phyloP scores from a whole-genome alignment of 495 filamentous ascomycete genomes.

The Lasiosphaeris hirsuta region DNA sequence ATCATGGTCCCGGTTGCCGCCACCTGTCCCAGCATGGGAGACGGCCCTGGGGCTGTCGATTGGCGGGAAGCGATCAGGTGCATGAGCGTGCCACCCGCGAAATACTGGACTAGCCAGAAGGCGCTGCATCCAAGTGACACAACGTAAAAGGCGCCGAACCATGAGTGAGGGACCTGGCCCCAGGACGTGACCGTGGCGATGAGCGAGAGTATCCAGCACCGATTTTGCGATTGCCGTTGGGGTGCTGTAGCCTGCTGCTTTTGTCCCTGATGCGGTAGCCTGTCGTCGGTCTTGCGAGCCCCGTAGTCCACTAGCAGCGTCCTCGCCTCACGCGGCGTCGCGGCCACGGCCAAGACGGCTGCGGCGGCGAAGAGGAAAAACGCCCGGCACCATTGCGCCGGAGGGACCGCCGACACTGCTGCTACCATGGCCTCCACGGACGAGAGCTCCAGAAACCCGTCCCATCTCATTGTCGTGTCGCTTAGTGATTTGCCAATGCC shows the following conservation, averaged over 20 bases:
- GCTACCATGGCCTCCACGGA: neutral
- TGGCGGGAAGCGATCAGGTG: constrained; percentile 38
- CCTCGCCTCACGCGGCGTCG: constrained; percentile 37
- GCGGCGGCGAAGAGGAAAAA: constrained; percentile 44
- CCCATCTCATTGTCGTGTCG: neutral
- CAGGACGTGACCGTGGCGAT: constrained; percentile 32
- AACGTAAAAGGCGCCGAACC: constrained; percentile 85
- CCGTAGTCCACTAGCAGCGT: constrained; percentile 48
- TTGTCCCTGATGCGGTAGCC: constrained; percentile 1
- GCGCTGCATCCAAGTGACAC: constrained; percentile 64
- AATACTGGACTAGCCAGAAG: constrained; percentile 75
- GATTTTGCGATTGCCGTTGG: neutral
- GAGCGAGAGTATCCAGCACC: constrained; percentile 23
- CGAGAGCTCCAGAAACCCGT: no score
- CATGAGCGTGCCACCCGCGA: constrained; percentile 52
- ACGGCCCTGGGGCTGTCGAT: constrained; percentile 17
- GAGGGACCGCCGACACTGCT: constrained; percentile 11
- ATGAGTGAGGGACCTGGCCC: constrained; percentile 72
- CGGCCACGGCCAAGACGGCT: constrained; percentile 35
- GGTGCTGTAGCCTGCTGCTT: neutral
- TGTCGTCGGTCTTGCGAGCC: constrained; percentile 30
- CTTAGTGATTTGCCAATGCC: neutral
- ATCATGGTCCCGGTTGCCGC: constrained; percentile 67
- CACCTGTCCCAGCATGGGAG: constrained; percentile 65
- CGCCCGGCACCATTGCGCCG: constrained; percentile 43